These are phyloP conservation scores for Saccharomyces uvarum DNA, from an alignment of 1,139 yeast genomes.

Conservation along the genomic window DNA sequence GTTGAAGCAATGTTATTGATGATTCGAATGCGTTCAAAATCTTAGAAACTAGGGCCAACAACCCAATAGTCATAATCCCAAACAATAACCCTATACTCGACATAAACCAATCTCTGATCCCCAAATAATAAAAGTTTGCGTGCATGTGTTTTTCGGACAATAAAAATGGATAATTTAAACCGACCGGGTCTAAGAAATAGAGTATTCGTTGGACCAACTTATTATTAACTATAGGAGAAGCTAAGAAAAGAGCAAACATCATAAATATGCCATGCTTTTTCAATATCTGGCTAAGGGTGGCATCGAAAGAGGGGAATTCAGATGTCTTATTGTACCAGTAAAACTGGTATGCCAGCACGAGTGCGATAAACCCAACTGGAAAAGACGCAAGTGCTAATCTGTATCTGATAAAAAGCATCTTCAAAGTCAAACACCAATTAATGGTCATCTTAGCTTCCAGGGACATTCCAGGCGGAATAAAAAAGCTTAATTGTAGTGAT, in stretches of 20 bases:
- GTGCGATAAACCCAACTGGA: conserved; percentile 43
- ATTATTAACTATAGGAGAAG: conserved; percentile 38
- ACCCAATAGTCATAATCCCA: conserved; percentile 44
- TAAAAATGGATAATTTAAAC: conserved; percentile 33
- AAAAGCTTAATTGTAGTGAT: conserved; percentile 18
- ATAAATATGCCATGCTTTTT: conserved; percentile 22
- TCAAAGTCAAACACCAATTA: conserved; percentile 33
- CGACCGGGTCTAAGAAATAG: conserved; percentile 51
- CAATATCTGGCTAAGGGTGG: conserved; percentile 36
- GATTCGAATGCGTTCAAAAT: conserved; percentile 13
- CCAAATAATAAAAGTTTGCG: conserved; percentile 48
- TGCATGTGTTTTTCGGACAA: conserved; percentile 23
- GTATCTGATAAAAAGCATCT: conserved; percentile 52
- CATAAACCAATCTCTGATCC: conserved; percentile 51
- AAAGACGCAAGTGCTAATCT: conserved; percentile 55
- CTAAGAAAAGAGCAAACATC: conserved; percentile 22
- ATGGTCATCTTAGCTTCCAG: conserved; percentile 25
- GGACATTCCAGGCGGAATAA: conserved; percentile 34
- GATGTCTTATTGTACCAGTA: conserved; percentile 35
- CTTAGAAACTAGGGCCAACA: conserved; percentile 32
- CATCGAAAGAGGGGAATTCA: conserved; percentile 45
- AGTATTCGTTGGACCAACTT: conserved; percentile 29
- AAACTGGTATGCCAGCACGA: conserved; percentile 44
- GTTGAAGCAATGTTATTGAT: conserved; percentile 1
- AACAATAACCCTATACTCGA: conserved; percentile 56